Evolutionary conservation across 371 early-diverging fungal species (phyloP).

Genomic region (Mucor piriformis): DNA sequence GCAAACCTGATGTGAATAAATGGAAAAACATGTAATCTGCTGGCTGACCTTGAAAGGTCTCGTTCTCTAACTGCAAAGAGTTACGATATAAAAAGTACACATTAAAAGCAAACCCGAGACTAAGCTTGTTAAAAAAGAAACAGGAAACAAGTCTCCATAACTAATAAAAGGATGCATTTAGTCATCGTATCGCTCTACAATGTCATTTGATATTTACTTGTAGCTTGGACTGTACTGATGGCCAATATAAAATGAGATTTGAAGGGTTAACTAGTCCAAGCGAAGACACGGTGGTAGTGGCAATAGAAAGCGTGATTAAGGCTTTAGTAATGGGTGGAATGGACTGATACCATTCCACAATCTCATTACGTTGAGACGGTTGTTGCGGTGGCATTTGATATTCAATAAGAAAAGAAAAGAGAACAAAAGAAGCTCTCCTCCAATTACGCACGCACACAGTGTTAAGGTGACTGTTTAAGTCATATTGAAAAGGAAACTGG

Average conservation of each 20-base stretch:
- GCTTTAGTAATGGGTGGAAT: conserved; percentile 70
- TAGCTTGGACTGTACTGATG: conserved; percentile 16
- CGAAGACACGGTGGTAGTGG: conserved; percentile 48
- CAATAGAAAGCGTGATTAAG: conserved; percentile 59
- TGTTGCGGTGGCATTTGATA: conserved; percentile 26
- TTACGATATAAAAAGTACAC: conserved; percentile 76
- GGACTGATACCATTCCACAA: conserved; percentile 55
- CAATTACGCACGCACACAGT: neutral
- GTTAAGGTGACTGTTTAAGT: neutral
- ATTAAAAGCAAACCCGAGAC: conserved; percentile 66
- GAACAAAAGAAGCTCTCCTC: neutral
- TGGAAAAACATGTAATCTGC: conserved; percentile 86
- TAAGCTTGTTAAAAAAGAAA: conserved; percentile 62
- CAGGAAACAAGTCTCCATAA: conserved; percentile 78
- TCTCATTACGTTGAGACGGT: conserved; percentile 24
- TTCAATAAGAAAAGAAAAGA: neutral
- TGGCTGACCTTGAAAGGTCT: conserved; percentile 68
- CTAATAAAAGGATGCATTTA: conserved; percentile 35
- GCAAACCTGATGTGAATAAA: conserved; percentile 52
- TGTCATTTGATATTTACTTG: conserved; percentile 19
- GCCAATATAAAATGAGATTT: conserved; percentile 49
- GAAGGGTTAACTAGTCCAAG: conserved; percentile 49
- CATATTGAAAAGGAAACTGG: no score
- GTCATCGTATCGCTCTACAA: neutral
- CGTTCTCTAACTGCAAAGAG: conserved; percentile 72